Evolutionary conservation across 2,329 filamentous ascomycete genomes (phyloP).

Genomic region (Pyricularia grisea): DNA sequence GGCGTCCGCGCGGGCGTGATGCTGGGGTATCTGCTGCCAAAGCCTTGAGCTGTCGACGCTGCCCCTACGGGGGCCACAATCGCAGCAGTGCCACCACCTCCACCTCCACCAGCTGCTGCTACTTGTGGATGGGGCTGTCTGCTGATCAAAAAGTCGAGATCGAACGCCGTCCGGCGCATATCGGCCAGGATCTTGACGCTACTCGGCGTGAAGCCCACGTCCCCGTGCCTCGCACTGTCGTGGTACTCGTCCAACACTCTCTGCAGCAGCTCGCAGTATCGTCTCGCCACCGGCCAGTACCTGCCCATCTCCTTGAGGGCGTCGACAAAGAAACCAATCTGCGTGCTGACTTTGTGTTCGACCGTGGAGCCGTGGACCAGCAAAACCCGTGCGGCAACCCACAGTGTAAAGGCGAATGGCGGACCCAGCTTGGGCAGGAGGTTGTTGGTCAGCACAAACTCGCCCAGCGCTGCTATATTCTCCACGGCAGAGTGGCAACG

Average conservation of each 20-base stretch:
- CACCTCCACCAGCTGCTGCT: slow-evolving; percentile 9
- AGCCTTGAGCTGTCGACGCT: slow-evolving; percentile 12
- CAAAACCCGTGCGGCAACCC: slow-evolving; percentile 80
- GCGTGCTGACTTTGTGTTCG: slow-evolving; percentile 70
- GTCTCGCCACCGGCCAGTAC: slow-evolving; percentile 77
- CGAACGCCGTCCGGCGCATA: slow-evolving; percentile 84
- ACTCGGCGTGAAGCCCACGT: slow-evolving; percentile 62
- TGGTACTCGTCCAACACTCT: slow-evolving; percentile 79
- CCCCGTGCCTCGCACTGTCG: slow-evolving; percentile 66
- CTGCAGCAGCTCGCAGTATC: slow-evolving; percentile 71
- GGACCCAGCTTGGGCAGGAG: slow-evolving; percentile 76
- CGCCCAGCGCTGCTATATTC: slow-evolving; percentile 68
- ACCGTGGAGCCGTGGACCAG: slow-evolving; percentile 88
- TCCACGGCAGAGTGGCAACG: slow-evolving; percentile 76
- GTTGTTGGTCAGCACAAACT: slow-evolving; percentile 66
- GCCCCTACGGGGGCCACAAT: slow-evolving; percentile 11
- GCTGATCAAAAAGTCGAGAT: slow-evolving; percentile 82
- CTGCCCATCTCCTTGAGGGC: slow-evolving; percentile 71
- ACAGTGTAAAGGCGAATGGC: slow-evolving; percentile 84
- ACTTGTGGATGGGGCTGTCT: slow-evolving; percentile 54
- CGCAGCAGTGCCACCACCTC: slow-evolving; percentile 7
- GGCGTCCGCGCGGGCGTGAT: slow-evolving; percentile 58
- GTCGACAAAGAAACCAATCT: slow-evolving; percentile 74
- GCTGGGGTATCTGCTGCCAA: slow-evolving; percentile 36
- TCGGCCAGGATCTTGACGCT: slow-evolving; percentile 82